Conservation (phyloP, 192 early-diverging fungal genomes). For the Rhizoclosmatium sp. region DNA sequence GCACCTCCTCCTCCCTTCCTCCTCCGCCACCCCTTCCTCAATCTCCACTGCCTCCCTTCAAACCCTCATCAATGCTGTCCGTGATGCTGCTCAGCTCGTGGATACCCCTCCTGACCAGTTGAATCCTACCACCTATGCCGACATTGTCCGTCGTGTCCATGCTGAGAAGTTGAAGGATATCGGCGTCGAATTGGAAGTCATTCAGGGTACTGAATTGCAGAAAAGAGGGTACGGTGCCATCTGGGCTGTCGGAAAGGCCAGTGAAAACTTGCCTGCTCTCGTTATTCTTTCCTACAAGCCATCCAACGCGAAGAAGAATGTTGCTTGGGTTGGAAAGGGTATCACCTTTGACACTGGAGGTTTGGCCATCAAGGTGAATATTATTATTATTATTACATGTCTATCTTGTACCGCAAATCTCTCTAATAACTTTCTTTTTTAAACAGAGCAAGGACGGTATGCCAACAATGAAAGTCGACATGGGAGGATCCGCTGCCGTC, state of each 20-base stretch:
- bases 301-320: constrained; percentile 38
- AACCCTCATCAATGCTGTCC: constrained; percentile 37
- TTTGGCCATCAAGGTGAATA: constrained; percentile 49
- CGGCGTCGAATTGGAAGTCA: constrained; percentile 49
- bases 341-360: constrained; percentile 65
- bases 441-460: constrained; percentile 13
- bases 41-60: constrained; percentile 22
- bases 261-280: constrained; percentile 51
- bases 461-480: constrained; percentile 57
- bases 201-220: constrained; percentile 55
- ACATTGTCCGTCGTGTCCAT: constrained; percentile 43
- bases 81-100: constrained; percentile 47
- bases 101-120: constrained; percentile 57
- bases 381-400: neutral
- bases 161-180: constrained; percentile 25
- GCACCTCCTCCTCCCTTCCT: constrained; percentile 27
- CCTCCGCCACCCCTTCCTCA: constrained; percentile 6
- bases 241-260: constrained; percentile 58
- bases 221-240: constrained; percentile 53
- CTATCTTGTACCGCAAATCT: no score
- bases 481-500: constrained; percentile 60
- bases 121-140: constrained; percentile 50
- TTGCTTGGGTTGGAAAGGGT: constrained; percentile 65
- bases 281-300: constrained; percentile 50
- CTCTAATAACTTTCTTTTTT: neutral